Evolutionary conservation across 208 protist species (phyloP), one percentile per base, ranked within the genome.

Genomic region (Polymyxa betae): DNA sequence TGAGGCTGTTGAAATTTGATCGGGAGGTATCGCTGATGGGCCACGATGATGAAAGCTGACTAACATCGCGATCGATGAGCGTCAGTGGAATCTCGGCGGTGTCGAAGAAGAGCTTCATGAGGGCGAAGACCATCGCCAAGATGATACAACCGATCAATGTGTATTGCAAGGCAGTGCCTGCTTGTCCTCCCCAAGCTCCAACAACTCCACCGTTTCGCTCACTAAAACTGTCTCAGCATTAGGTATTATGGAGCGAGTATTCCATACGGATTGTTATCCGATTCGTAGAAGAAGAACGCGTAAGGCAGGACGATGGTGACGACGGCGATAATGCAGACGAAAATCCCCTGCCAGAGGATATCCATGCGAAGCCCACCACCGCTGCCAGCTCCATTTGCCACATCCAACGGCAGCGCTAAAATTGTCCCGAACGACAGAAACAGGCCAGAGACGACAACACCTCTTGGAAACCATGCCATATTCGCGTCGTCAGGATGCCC

Each of bases 281-380:
- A 77, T 66, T 89, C 88, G 32, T 89, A 89, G 54, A 77, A 89
- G 54, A 89, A 89, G 32, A 77, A 89, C 38, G 88, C 88, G n/a
- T 77, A 89, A 5, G 88, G 88, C 1, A 89, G 32, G 5, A 89
- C 45, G n/a, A 89, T 32, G 88, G 45, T 38, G 38, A 89, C 46
- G 38, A 64, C 38, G 5, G 45, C 54, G 49, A 72, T 72, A 20
- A 72, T 89, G 49, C 49, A 60, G 49, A 60, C 38, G 49, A 89
- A 60, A 44, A 72, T 72, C 12, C 32, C 38, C 12, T 32, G 29
- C 88, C 88, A 89, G 46, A 72, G 29, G 32, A 44, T 29, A 12
- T 32, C 45, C 88, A 89, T 89, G 5, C 45, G 1, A 5, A 89
- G n/a, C 12, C 72, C 72, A 29, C 32, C 88, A 38, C 88, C 88